phyloP scores from a whole-genome alignment of 208 protist species.

The Leishmania braziliensis region DNA sequence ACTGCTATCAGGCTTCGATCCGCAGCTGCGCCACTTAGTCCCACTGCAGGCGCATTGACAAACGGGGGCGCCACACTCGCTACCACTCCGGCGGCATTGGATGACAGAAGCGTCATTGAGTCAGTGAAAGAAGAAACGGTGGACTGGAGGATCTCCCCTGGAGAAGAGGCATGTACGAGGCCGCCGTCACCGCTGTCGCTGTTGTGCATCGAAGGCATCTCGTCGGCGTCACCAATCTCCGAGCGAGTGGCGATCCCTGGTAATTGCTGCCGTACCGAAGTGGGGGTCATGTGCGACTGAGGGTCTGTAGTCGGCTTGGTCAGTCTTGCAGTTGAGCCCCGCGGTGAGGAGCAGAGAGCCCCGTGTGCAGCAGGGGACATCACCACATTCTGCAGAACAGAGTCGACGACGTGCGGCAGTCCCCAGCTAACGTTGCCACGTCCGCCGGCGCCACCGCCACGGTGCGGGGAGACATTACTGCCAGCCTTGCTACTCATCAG shows the following conservation, averaged over 20 bases:
- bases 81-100: neutral
- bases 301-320: too few species aligned
- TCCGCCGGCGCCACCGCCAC: neutral
- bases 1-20: constrained; percentile 10
- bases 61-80: neutral
- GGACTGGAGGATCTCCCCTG: neutral
- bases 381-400: neutral
- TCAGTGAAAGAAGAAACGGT: neutral
- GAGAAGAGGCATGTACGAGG: neutral
- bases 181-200: neutral
- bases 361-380: neutral
- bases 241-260: neutral
- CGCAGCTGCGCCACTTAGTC: neutral
- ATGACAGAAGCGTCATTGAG: neutral
- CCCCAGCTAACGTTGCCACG: constrained; percentile 24
- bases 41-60: neutral
- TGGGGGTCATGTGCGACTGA: neutral
- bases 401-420: neutral
- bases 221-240: neutral
- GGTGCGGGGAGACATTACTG: neutral
- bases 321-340: neutral
- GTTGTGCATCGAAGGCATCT: neutral
- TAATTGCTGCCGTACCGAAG: neutral
- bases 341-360: neutral
- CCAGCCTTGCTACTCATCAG: neutral